Percentiles rank a stretch among this genome's conserved stretches.
Conservation (phyloP, 805 yeast species). For the Ogataea nakhonphanomensis region DNA sequence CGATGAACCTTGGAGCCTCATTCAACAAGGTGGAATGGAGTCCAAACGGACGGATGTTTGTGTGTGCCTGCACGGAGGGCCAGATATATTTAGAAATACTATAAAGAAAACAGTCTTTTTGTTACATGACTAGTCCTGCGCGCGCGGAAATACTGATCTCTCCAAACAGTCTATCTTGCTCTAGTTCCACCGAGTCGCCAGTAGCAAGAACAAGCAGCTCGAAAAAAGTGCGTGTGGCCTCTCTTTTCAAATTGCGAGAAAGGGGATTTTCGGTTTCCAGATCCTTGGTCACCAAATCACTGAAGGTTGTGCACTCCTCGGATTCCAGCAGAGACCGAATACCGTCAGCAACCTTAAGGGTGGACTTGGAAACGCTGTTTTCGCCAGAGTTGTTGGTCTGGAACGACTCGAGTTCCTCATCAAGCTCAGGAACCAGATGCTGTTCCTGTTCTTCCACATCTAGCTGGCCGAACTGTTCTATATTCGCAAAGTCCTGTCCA, state of each 20-base stretch:
- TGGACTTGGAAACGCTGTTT: constrained; percentile 42
- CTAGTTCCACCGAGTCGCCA: constrained; percentile 59
- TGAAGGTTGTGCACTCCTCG: constrained; percentile 29
- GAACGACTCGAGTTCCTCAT: constrained; percentile 22
- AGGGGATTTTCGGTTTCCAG: constrained; percentile 32
- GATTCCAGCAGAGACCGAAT: constrained; percentile 35
- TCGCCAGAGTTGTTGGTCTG: constrained; percentile 19
- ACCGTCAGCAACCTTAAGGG: constrained; percentile 50
- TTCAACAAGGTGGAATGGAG: constrained; percentile 19
- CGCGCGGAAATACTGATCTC: constrained; percentile 45
- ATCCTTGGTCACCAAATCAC: constrained; percentile 41
- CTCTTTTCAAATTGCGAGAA: constrained; percentile 42
- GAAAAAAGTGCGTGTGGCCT: constrained; percentile 73
- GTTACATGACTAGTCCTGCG: constrained; percentile 6
- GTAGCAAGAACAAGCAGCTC: constrained; percentile 82
- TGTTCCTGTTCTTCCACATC: constrained; percentile 11
- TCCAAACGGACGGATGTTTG: constrained; percentile 7
- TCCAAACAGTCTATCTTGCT: constrained; percentile 60
- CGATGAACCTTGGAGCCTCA: constrained; percentile 24
- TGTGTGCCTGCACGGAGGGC: constrained; percentile 28
- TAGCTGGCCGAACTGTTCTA: constrained; percentile 12
- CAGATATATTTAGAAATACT: constrained; percentile 5
- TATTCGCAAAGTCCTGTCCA: constrained; percentile 22
- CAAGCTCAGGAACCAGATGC: constrained; percentile 20
- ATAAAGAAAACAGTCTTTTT: constrained; percentile 1